Evolutionary conservation across 2,329 filamentous ascomycete genomes (phyloP), one percentile per base, ranked within the genome.

Genomic region (Chrysoporthe deuterocubensis): DNA sequence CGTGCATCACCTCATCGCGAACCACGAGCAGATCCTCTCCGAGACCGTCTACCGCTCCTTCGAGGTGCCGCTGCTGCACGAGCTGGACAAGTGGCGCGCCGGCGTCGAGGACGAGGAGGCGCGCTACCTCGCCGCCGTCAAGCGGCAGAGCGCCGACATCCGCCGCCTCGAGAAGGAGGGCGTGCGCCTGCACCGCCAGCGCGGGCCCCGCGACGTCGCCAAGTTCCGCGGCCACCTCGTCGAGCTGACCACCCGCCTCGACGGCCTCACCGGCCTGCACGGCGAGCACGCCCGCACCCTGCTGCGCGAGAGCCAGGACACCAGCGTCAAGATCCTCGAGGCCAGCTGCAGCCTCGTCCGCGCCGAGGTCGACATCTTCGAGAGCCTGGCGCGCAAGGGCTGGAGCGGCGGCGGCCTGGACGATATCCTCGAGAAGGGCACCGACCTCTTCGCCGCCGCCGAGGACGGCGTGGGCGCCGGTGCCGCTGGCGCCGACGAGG

Each of bases 321-420:
- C 88, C 71, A 89, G 87, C 72, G 81, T 78, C 37, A 82, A 82
- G 71, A 89, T 91, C 72, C 83, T 90, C 21, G 89, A 91, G 67
- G 87, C 88, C 21, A 86, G 86, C 73, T 90, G 88, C 73, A 88
- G 86, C 70, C 82, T 91, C 13, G 89, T 90, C 14, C 81, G 89
- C 21, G 89, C 89, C 65, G 89, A 91, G 78, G 86, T 91, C 26
- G 89, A 91, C 76, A 91, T 91, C 40, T 90, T 90, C 67, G 89
- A 91, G 79, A 82, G 85, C 34, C 78, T 91, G 34, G 89, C 89
- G 26, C 80, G 88, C 69, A 91, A 91, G 73, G 89, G 89, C 8
- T 91, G 89, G 89, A 85, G 81, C 26, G 89, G 89, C 48, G 89
- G 89, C 42, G 89, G 89, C 0, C 78, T 91, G 40, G 89, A 91